Conservation (phyloP, 108 stramenopile genomes). For the Fragilaria radians region DNA sequence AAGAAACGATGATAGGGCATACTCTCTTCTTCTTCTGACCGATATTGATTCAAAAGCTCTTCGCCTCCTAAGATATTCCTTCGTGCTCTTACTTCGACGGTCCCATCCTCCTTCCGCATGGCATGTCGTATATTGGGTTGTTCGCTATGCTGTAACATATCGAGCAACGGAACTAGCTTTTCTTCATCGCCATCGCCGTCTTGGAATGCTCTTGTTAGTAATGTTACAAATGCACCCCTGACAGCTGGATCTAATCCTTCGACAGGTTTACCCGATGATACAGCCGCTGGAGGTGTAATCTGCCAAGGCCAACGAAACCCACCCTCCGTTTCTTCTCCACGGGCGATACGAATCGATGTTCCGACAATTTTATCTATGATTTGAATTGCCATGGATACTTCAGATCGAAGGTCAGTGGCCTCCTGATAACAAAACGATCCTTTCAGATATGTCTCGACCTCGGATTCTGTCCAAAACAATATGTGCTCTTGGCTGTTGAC, state of each 20-base stretch:
- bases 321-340: slow-evolving; percentile 26
- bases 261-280: too few relatives aligned
- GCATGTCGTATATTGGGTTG: slow-evolving; percentile 49
- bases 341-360: slow-evolving; percentile 32
- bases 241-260: slow-evolving; percentile 47
- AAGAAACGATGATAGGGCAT: slow-evolving; percentile 76
- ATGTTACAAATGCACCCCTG: slow-evolving; percentile 57
- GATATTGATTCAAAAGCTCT: slow-evolving; percentile 68
- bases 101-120: slow-evolving; percentile 40
- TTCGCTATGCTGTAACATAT: slow-evolving; percentile 68
- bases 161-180: slow-evolving; percentile 62
- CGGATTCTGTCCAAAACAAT: slow-evolving; percentile 58
- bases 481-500: slow-evolving; percentile 72
- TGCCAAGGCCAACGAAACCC: slow-evolving; percentile 42
- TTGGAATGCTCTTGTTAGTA: slow-evolving; percentile 65
- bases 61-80: slow-evolving; percentile 34
- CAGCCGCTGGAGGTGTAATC: slow-evolving; percentile 1
- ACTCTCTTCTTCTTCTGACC: slow-evolving; percentile 59
- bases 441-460: slow-evolving; percentile 41
- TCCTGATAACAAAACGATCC: slow-evolving; percentile 59
- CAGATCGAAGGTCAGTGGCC: slow-evolving; percentile 37
- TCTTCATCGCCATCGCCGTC: slow-evolving; percentile 41
- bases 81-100: slow-evolving; percentile 53
- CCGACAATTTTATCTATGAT: slow-evolving; percentile 37
- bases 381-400: slow-evolving; percentile 46